phyloP scores from a whole-genome alignment of 1,284 basidiomycete genomes.

The Malassezia nana region DNA sequence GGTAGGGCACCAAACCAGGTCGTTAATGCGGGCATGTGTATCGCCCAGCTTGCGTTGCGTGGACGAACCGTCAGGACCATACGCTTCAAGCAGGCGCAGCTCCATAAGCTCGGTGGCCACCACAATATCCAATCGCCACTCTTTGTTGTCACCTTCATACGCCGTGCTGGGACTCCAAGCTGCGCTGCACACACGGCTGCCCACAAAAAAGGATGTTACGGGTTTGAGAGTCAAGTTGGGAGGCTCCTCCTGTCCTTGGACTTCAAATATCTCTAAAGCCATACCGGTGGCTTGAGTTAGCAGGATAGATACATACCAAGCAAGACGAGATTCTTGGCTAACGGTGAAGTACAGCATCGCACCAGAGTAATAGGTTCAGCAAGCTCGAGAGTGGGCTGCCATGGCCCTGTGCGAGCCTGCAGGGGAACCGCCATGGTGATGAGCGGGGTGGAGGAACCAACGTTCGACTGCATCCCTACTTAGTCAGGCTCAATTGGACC shows the following conservation, averaged over 20 bases:
- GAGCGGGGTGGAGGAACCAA: neutral
- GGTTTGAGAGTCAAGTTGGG: neutral
- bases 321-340: conserved; percentile 10
- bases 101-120: conserved; percentile 4
- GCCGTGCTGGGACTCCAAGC: conserved; percentile 13
- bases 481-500: neutral
- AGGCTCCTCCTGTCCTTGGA: neutral
- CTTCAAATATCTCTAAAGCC: conserved; percentile 3
- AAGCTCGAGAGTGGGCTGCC: conserved; percentile 11
- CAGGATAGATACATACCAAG: conserved; percentile 1
- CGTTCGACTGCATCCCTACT: neutral
- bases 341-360: conserved; percentile 13
- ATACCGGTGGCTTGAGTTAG: conserved; percentile 6
- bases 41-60: neutral
- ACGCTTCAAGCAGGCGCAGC: conserved; percentile 6
- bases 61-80: neutral
- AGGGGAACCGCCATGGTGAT: conserved; percentile 6
- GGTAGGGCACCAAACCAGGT: conserved; percentile 12
- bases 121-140: conserved; percentile 1
- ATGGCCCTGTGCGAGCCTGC: conserved; percentile 8
- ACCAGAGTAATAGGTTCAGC: conserved; percentile 4
- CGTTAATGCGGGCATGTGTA: neutral
- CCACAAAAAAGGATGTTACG: conserved; percentile 14
- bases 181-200: neutral
- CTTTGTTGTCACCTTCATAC: neutral